These are phyloP conservation scores for Pistacia vera DNA, from an alignment of 345 rosid genomes.

Conservation along the genomic window DNA sequence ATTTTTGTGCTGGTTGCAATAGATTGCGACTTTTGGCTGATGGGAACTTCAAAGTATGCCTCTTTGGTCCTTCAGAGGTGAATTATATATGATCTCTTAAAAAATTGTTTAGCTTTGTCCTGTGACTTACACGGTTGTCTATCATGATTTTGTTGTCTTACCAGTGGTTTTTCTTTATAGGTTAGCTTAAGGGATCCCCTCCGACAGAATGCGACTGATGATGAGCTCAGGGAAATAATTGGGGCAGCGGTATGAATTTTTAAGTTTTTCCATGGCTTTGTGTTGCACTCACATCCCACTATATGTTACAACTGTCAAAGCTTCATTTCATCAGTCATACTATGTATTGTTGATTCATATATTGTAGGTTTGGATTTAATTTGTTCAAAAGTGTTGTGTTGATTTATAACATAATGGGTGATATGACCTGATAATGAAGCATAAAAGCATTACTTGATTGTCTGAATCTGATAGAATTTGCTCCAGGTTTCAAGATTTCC, in stretches of 20 bases:
- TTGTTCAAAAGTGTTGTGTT: background rate
- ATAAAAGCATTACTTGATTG: background rate
- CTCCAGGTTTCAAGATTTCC: slow-evolving; percentile 5
- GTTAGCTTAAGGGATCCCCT: slow-evolving; percentile 96
- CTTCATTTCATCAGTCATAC: background rate
- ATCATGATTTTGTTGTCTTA: background rate
- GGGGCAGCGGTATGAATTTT: slow-evolving; percentile 76
- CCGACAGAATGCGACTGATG: slow-evolving; percentile 70
- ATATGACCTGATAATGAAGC: background rate
- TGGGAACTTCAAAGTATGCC: slow-evolving; percentile 99
- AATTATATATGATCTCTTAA: slow-evolving; percentile 8
- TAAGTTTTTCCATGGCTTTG: slow-evolving; percentile 2
- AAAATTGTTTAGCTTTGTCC: slow-evolving; percentile 9
- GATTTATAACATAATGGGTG: background rate
- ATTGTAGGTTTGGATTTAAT: background rate
- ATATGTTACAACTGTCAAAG: background rate
- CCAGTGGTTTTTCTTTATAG: slow-evolving; percentile 39
- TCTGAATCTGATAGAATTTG: background rate
- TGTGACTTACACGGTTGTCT: background rate
- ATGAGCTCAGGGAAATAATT: slow-evolving; percentile 74
- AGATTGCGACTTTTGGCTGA: slow-evolving; percentile 94
- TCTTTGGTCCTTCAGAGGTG: slow-evolving; percentile 97
- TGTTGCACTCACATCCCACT: background rate
- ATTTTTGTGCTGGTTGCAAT: slow-evolving; percentile 98
- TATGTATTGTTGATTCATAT: background rate